Conservation (phyloP, 2,329 filamentous ascomycete species). For the Aspergillus brasiliensis region DNA sequence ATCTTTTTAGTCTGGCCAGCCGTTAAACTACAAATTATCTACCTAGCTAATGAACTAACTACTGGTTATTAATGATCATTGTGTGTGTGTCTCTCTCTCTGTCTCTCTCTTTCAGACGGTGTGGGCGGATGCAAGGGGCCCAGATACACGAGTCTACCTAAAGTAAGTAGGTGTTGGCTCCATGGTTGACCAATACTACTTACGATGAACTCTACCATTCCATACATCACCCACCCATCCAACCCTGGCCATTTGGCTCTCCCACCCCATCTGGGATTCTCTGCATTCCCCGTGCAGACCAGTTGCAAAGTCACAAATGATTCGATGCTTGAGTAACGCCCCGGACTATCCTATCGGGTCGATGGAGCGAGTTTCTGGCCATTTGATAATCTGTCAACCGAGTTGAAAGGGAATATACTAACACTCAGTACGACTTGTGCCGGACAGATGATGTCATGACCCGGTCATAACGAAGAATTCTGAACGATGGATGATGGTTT, state of each 20-base stretch:
- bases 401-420: background rate
- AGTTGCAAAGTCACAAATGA: background rate
- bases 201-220: background rate
- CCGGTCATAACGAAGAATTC: background rate
- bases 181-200: background rate
- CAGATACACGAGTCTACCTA: background rate
- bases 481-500: background rate
- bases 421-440: background rate
- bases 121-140: slow-evolving; percentile 4
- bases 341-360: background rate
- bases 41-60: background rate
- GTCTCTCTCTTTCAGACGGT: background rate
- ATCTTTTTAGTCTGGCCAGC: background rate
- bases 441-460: background rate
- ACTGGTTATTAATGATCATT: background rate
- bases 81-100: background rate
- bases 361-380: background rate
- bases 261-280: background rate
- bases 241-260: background rate
- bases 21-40: background rate
- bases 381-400: background rate
- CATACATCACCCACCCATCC: background rate
- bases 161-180: background rate
- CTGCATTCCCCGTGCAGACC: background rate
- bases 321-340: background rate